Base-by-base conservation (phyloP, 2,329 filamentous ascomycete genomes). In the Pseudogymnoascus sp. region DNA sequence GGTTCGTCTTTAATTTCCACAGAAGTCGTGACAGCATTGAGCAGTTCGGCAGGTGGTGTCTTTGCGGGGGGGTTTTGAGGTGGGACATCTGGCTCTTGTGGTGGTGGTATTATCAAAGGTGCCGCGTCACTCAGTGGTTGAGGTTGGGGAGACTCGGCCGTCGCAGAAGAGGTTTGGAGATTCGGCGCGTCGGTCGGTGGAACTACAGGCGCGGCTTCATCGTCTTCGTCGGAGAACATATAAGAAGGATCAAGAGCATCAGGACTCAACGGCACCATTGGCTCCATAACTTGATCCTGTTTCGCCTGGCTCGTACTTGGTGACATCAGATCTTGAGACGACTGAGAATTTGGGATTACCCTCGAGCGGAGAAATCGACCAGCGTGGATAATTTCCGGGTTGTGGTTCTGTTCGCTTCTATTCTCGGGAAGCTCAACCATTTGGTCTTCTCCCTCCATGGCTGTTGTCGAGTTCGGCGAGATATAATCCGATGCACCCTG, bases 221-320 rank as follows among this genome's bases (percentile, higher is more conserved):
- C 68, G 14, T 77, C 75, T 7, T 77, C 75, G 62, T 77, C 75
- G 0, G 75, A 77, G 63, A 77, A 77, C 11, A 64, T 68, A 62
- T 72, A 72, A 18, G 67, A 66, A 8, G 70, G 65, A 61, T 72
- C 68, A 36, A 71, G 34, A 9, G 23, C 31, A 49, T 70, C 71
- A 23, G 66, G 65, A 18, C 23, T 28, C 38, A 65, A 63, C 4
- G 16, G 21, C 31, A 42, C 42, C n/a, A 25, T 37, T 63, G 59
- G 61, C 3, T 9, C n/a, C 8, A 5, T 34, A 34, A n/a, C 25
- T 12, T 18, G n/a, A 21, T 18, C 9, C 34, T 34, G 23, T 43
- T 43, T 25, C 5, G 37, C 28, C 37, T 61, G 14, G 63, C 25
- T 53, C 46, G 65, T 63, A 28, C 61, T 65, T 28, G 63, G 65